phyloP scores from a whole-genome alignment of 768 basidiomycete genomes.

The Lentinula aciculospora region DNA sequence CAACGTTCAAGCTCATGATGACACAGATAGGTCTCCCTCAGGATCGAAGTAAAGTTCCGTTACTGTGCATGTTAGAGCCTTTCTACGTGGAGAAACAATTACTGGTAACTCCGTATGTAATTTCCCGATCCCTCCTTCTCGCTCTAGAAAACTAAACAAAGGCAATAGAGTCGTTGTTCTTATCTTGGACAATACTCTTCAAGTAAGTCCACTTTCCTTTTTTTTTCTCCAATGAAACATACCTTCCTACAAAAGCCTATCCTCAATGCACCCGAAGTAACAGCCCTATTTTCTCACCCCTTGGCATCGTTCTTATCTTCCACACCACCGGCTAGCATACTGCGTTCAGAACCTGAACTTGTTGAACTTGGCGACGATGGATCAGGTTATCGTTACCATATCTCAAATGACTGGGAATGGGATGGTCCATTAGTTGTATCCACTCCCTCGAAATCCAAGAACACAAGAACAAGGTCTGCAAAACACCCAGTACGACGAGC shows the following conservation, averaged over 20 bases:
- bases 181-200: slow-evolving; percentile 71
- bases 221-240: background rate
- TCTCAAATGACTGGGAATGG: slow-evolving; percentile 48
- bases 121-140: background rate
- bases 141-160: background rate
- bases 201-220: slow-evolving; percentile 32
- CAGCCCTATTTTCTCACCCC: slow-evolving; percentile 81
- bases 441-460: background rate
- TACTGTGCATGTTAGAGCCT: slow-evolving; percentile 76
- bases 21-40: slow-evolving; percentile 75
- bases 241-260: slow-evolving; percentile 52
- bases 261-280: slow-evolving; percentile 74
- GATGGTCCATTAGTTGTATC: slow-evolving; percentile 22
- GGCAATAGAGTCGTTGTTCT: slow-evolving; percentile 72
- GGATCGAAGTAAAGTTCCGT: slow-evolving; percentile 63
- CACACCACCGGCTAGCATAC: slow-evolving; percentile 32
- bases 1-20: background rate
- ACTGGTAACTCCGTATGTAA: slow-evolving; percentile 81
- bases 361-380: slow-evolving; percentile 25
- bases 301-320: slow-evolving; percentile 65
- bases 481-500: background rate
- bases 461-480: too few species aligned
- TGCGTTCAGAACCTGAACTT: slow-evolving; percentile 42
- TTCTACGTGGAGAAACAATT: slow-evolving; percentile 67
- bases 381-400: slow-evolving; percentile 47